phyloP scores from a whole-genome alignment of 345 rosid genomes.

The Bruguiera parviflora region DNA sequence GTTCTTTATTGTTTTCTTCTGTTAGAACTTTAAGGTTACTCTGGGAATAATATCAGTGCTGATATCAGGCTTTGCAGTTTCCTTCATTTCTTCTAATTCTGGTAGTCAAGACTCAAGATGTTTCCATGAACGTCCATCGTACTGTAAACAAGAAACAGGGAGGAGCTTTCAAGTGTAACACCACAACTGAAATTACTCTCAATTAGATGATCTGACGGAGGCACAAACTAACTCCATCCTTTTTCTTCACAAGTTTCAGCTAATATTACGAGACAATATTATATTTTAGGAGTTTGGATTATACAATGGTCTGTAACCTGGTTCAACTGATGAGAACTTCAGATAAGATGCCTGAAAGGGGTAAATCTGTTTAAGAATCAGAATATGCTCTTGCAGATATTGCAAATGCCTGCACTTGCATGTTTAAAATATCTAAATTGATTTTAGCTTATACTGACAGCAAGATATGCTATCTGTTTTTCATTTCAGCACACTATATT shows the following conservation, averaged over 20 bases:
- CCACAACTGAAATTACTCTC: constrained; percentile 71
- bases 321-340: constrained; percentile 95
- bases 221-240: neutral
- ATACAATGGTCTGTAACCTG: constrained; percentile 89
- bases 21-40: neutral
- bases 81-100: constrained; percentile 73
- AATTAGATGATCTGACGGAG: constrained; percentile 77
- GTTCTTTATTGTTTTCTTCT: neutral
- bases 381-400: neutral
- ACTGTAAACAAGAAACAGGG: constrained; percentile 72
- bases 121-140: constrained; percentile 76
- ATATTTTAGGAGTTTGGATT: constrained; percentile 73
- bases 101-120: constrained; percentile 58
- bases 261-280: neutral
- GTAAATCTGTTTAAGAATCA: constrained; percentile 26
- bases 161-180: constrained; percentile 61
- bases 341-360: constrained; percentile 93
- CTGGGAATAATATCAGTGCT: neutral
- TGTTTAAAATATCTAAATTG: neutral
- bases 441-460: constrained; percentile 7
- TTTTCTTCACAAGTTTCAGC: constrained; percentile 2
- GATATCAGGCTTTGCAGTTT: constrained; percentile 53
- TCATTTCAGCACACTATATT: constrained; percentile 76
- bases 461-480: constrained; percentile 11
- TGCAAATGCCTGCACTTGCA: neutral